Evolutionary conservation across 805 yeast species (phyloP).

Genomic region (Pichia membranifaciens): DNA sequence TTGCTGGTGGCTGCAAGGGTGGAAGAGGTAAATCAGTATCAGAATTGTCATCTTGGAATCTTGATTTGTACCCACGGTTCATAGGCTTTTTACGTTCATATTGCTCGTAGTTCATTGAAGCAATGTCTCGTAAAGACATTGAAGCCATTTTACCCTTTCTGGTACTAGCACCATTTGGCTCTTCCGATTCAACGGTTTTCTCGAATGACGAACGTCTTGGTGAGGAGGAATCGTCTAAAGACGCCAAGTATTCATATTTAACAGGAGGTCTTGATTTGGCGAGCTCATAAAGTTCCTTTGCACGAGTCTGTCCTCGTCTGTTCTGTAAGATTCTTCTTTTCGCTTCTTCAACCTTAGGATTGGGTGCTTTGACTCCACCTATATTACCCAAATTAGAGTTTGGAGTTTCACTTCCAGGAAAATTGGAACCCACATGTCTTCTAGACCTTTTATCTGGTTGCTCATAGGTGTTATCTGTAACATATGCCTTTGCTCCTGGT

Average conservation of each 20-base stretch:
- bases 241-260: constrained; percentile 10
- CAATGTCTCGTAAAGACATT: constrained; percentile 22
- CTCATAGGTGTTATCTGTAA: neutral
- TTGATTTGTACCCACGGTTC: constrained; percentile 39
- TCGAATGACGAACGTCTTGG: constrained; percentile 51
- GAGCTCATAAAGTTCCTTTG: constrained; percentile 50
- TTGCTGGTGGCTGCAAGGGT: neutral
- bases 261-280: constrained; percentile 31
- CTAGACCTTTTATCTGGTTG: neutral
- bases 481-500: constrained; percentile 1
- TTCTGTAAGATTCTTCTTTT: constrained; percentile 11
- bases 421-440: neutral
- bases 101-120: constrained; percentile 1
- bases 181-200: constrained; percentile 31
- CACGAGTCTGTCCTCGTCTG: constrained; percentile 31
- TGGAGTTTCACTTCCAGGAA: neutral
- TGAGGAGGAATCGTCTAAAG: constrained; percentile 10
- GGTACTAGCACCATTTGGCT: constrained; percentile 15
- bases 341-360: constrained; percentile 17
- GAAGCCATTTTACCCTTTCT: constrained; percentile 4
- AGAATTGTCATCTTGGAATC: constrained; percentile 61
- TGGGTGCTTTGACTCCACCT: constrained; percentile 7
- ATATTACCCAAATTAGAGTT: neutral
- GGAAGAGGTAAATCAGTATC: constrained; percentile 36
- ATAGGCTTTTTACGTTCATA: constrained; percentile 23